Percentiles rank a stretch among this genome's conserved stretches.
These are phyloP conservation scores for Dactylellina haptotyla DNA, from an alignment of 2,329 filamentous ascomycete species.

Conservation along the genomic window DNA sequence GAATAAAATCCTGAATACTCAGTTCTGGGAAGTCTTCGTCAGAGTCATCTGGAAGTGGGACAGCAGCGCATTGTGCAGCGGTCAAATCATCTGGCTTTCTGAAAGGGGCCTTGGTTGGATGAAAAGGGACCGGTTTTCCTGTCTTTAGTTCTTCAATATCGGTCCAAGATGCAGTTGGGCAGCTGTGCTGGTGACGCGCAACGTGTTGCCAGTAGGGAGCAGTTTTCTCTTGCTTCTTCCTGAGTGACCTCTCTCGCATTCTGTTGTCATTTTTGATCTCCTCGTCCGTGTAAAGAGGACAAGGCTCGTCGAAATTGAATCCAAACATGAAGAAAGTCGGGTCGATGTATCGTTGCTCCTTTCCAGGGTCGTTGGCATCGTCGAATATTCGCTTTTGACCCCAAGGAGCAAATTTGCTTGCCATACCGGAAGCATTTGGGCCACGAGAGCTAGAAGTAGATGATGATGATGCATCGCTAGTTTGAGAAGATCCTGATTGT, in stretches of 20 bases:
- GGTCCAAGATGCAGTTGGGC: slow-evolving; percentile 5
- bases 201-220: slow-evolving; percentile 1
- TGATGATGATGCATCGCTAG: not conserved
- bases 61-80: not conserved
- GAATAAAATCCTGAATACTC: no score
- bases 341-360: not conserved
- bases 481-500: no score
- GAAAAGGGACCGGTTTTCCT: not conserved
- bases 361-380: not conserved
- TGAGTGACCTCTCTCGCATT: not conserved
- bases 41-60: not conserved
- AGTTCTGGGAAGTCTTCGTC: no score
- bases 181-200: not conserved
- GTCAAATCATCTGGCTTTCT: not conserved
- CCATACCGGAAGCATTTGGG: not conserved
- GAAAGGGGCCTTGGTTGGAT: not conserved
- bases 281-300: not conserved
- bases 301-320: not conserved
- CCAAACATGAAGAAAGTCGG: slow-evolving; percentile 2
- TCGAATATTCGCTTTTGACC: not conserved
- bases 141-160: not conserved
- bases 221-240: not conserved
- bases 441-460: not conserved
- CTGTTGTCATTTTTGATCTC: not conserved
- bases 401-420: not conserved